phyloP scores from a whole-genome alignment of 805 yeast species.

The Metschnikowia bowlesiae region DNA sequence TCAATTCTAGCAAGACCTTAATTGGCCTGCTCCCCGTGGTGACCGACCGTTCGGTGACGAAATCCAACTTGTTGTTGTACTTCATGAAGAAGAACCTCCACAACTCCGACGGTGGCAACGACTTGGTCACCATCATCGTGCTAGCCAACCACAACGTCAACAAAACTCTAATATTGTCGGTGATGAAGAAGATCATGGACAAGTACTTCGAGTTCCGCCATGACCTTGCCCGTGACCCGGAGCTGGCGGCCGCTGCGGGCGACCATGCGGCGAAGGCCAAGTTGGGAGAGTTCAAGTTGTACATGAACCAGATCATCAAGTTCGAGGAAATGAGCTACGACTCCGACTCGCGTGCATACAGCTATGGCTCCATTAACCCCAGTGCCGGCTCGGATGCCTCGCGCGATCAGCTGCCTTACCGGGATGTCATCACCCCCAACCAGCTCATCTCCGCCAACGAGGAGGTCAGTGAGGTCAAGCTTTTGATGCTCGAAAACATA shows the following conservation, averaged over 20 bases:
- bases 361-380: constrained; percentile 29
- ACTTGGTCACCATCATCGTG: constrained; percentile 49
- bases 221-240: constrained; percentile 18
- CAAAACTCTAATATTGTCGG: constrained; percentile 42
- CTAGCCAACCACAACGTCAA: constrained; percentile 43
- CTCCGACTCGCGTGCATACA: constrained; percentile 28
- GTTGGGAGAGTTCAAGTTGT: constrained; percentile 50
- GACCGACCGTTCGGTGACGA: constrained; percentile 23
- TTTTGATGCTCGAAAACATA: constrained; percentile 68
- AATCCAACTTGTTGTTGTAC: constrained; percentile 34
- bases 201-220: constrained; percentile 43
- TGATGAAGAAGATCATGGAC: constrained; percentile 47
- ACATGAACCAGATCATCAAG: constrained; percentile 53
- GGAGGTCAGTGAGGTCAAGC: constrained; percentile 62
- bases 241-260: neutral
- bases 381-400: constrained; percentile 8
- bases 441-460: constrained; percentile 40
- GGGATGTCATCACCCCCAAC: constrained; percentile 29
- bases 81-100: constrained; percentile 45
- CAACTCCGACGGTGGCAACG: constrained; percentile 43
- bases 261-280: constrained; percentile 20
- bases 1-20: constrained; percentile 45
- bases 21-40: constrained; percentile 35
- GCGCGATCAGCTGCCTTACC: constrained; percentile 1
- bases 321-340: constrained; percentile 47